phyloP scores from a whole-genome alignment of 345 rosid species.

The Crucihimalaya himalaica region DNA sequence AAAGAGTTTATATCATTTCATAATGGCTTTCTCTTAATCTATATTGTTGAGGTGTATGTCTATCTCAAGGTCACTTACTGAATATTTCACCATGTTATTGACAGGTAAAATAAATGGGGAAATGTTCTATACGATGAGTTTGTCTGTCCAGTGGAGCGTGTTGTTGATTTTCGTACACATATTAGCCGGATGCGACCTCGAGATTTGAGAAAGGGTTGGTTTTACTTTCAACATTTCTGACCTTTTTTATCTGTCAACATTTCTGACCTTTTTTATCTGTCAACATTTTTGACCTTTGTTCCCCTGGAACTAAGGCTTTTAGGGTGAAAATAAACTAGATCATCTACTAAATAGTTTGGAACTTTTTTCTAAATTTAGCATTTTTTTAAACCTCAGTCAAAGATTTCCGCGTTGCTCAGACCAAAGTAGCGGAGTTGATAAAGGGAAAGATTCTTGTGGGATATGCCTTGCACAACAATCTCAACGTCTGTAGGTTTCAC shows the following conservation, averaged over 20 bases:
- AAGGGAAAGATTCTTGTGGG: conserved; percentile 87
- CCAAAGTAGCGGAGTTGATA: conserved; percentile 79
- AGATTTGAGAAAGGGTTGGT: conserved; percentile 81
- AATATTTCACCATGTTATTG: conserved; percentile 35
- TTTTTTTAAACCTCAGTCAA: conserved; percentile 54
- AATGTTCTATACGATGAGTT: conserved; percentile 88
- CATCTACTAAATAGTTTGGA: neutral
- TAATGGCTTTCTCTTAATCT: neutral
- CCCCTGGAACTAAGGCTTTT: neutral
- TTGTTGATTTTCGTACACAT: conserved; percentile 83
- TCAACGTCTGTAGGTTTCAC: conserved; percentile 58
- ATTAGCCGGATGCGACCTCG: conserved; percentile 91
- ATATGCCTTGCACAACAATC: conserved; percentile 92
- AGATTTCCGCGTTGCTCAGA: conserved; percentile 72
- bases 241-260: neutral
- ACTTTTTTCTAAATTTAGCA: neutral
- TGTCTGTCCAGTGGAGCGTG: conserved; percentile 88
- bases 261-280: no score
- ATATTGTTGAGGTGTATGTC: neutral
- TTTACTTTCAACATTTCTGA: neutral
- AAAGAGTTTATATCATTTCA: neutral
- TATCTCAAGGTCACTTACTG: conserved; percentile 14
- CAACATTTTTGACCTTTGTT: no score
- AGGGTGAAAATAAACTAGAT: neutral
- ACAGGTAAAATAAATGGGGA: conserved; percentile 93